Evolutionary conservation across 257 asterid species (phyloP), one percentile per base, ranked within the genome.

Genomic region (Verbena officinalis): DNA sequence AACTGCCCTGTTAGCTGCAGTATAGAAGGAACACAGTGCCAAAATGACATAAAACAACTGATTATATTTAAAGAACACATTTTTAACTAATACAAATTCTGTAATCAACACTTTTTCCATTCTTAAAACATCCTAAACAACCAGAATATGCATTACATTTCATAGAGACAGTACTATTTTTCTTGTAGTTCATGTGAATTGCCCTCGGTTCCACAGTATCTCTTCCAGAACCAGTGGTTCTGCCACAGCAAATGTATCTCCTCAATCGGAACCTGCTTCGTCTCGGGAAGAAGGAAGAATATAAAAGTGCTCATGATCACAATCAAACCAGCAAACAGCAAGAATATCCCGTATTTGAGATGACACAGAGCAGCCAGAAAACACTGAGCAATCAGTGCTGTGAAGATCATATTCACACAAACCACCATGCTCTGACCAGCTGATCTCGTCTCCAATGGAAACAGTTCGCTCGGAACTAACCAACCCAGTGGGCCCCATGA

Each of bases 401-500:
- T 88, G 86, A 88, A 88, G 70, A 86, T 75, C 96, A 88, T 84
- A 62, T 88, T 88, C 3, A 83, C 88, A 58, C 86, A 81, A 0
- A 88, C 96, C 61, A 88, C 96, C 34, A 88, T 68, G 69, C 95
- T 84, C 74, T 88, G 95, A 40, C 96, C 95, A 0, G 96, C 95
- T 1, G 96, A 86, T 44, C 96, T 74, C 15, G 91, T 88, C 80
- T 88, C 96, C 46, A 88, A 70, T 2, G 96, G 96, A 42, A 88
- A 88, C 9, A 88, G 66, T 67, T 88, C 96, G 27, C 95, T 88
- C 3, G 96, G 95, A 9, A 88, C 95, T 34, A 88, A 67, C 96
- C 96, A 88, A 0, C 96, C 94, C 49, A 85, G 14, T 1, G 96
- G 96, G 10, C 96, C 96, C 94, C 94, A 88, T 8, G 94, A 88